Conservation (phyloP, 1,139 yeast genomes). For the Nakaseomyces delphensis region DNA sequence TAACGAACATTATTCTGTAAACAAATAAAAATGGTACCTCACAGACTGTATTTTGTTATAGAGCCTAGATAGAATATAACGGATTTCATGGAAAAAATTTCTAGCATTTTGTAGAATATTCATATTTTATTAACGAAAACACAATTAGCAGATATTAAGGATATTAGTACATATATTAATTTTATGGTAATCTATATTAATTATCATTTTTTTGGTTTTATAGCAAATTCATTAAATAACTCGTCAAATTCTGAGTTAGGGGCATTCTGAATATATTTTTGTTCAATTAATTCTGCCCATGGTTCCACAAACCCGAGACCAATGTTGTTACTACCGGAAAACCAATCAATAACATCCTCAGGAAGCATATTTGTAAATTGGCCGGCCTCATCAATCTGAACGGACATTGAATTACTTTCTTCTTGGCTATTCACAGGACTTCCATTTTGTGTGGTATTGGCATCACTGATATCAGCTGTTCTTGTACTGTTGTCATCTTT, state of each 20-base stretch:
- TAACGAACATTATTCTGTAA: no score
- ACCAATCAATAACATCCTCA: constrained; percentile 59
- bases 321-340: constrained; percentile 51
- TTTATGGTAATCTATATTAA: neutral
- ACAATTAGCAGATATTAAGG: no score
- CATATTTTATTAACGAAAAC: neutral
- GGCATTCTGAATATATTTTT: constrained; percentile 28
- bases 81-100: neutral
- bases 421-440: neutral
- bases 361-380: constrained; percentile 11
- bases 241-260: constrained; percentile 11
- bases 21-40: no score
- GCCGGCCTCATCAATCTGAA: constrained; percentile 1
- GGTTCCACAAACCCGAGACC: constrained; percentile 86
- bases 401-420: neutral
- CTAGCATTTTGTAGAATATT: neutral
- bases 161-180: no score
- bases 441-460: neutral
- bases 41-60: neutral
- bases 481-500: neutral
- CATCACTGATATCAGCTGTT: neutral
- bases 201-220: neutral
- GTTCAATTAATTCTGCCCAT: constrained; percentile 80
- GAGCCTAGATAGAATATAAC: neutral
- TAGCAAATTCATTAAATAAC: constrained; percentile 7